Conservation (phyloP, 1,284 basidiomycete species). For the Rhodotorula sp. region DNA sequence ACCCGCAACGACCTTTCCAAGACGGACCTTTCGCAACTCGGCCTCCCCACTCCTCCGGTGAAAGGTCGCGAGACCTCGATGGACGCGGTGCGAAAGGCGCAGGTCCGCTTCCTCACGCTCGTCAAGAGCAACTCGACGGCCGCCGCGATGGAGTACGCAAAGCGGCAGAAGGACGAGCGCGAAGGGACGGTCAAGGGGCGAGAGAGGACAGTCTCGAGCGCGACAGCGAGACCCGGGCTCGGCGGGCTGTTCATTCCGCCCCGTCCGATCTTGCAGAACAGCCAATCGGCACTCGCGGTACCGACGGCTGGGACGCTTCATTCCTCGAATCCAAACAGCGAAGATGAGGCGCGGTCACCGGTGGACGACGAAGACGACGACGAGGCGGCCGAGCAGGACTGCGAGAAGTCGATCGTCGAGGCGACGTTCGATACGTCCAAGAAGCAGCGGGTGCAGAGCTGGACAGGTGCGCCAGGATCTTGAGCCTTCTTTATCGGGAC, state of each 20-base stretch:
- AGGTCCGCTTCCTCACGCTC: constrained; percentile 39
- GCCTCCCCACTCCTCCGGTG: constrained; percentile 12
- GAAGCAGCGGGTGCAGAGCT: constrained; percentile 44
- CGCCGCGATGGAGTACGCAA: constrained; percentile 8
- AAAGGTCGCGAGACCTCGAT: constrained; percentile 20
- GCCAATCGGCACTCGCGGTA: constrained; percentile 25
- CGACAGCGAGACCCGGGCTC: not conserved
- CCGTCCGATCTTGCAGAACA: constrained; percentile 17
- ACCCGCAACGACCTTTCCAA: constrained; percentile 13
- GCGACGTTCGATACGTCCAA: constrained; percentile 38
- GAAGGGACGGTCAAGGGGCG: not conserved
- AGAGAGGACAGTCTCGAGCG: too few species aligned
- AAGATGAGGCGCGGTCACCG: too few species aligned
- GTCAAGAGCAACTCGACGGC: constrained; percentile 31
- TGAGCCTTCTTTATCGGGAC: not conserved
- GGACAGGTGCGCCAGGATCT: constrained; percentile 16
- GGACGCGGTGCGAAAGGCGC: constrained; percentile 26
- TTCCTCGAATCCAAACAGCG: too few species aligned
- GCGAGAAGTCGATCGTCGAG: constrained; percentile 4
- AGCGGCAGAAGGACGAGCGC: not conserved
- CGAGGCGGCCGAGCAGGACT: not conserved
- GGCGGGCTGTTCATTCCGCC: constrained; percentile 2
- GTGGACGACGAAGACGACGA: not conserved
- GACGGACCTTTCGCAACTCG: constrained; percentile 5
- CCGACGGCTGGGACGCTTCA: not conserved